Evolutionary conservation across 495 filamentous ascomycete genomes (phyloP).

Genomic region (Penicillium mononematosum): DNA sequence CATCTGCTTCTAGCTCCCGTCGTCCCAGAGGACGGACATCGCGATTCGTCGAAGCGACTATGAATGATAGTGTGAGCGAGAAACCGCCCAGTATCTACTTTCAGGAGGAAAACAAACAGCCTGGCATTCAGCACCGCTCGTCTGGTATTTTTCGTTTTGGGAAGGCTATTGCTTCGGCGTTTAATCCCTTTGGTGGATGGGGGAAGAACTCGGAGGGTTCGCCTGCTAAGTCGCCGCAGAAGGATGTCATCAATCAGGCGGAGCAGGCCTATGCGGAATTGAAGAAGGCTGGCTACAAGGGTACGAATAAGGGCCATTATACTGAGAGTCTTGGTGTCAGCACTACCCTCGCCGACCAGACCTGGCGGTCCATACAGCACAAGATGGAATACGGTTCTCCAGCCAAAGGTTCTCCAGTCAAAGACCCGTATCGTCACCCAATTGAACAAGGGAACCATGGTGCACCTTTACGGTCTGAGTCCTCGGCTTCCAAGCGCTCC

Average conservation of each 20-base stretch:
- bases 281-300: conserved; percentile 58
- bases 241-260: conserved; percentile 48
- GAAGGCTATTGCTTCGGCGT: conserved; percentile 54
- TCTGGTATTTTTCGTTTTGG: conserved; percentile 61
- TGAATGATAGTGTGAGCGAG: conserved; percentile 72
- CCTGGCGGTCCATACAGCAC: conserved; percentile 41
- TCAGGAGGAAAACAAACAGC: conserved; percentile 32
- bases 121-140: conserved; percentile 18
- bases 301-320: conserved; percentile 43
- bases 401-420: conserved; percentile 7
- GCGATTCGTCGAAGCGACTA: conserved; percentile 70
- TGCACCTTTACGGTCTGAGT: conserved; percentile 22
- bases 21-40: conserved; percentile 47
- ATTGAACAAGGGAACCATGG: conserved; percentile 1
- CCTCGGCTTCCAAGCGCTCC: conserved; percentile 34
- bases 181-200: conserved; percentile 54
- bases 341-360: conserved; percentile 33
- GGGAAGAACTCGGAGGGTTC: conserved; percentile 32
- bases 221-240: conserved; percentile 27
- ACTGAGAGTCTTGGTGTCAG: conserved; percentile 26
- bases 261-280: conserved; percentile 60
- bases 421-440: not conserved
- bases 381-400: conserved; percentile 34
- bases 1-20: conserved; percentile 21
- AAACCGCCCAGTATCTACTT: conserved; percentile 64